Evolutionary conservation across 495 filamentous ascomycete genomes (phyloP), one percentile per base, ranked within the genome.

Genomic region (Lasiosphaeris hirsuta): DNA sequence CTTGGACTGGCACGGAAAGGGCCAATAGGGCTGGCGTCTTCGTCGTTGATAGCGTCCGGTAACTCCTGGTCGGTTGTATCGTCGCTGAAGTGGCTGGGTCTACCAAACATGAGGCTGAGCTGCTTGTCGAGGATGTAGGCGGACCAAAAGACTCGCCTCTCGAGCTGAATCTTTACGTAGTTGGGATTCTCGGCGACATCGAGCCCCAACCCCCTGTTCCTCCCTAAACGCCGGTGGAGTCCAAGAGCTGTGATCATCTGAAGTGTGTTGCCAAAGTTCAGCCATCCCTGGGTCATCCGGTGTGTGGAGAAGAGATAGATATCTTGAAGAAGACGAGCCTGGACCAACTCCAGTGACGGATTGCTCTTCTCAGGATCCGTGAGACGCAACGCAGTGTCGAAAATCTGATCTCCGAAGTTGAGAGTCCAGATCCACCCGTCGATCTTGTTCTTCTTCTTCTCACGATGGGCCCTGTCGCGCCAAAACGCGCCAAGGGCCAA

Each of bases 71-170:
- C 80, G 40, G 80, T 75, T 44, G 78, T 76, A 37, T 80, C 80
- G 35, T 79, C 75, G 60, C 75, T 76, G 13, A 83, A 69, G n/a
- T 80, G 55, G n/a, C 73, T 62, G 7, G 83, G 81, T 11, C 81
- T 64, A 1, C 82, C 82, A 49, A 81, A 75, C 62, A 83, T 75
- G 42, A 79, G 69, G 54, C 77, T 79, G n/a, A 85, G 68, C 57
- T 85, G 81, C 60, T 78, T 82, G 63, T 85, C 82, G 11, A 85
- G 59, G 23, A 77, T 76, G 59, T 81, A 83, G 1, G 74, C 77
- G 37, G 78, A 76, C 81, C 81, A 85, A 23, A 86, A 82, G 5
- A 80, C 77, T 4, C 82, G 78, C 54, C 81, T 84, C n/a, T 58
- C 61, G 51, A 69, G 68, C 23, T 73, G 67, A 1, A 64, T 34